Conservation (phyloP, 2,329 filamentous ascomycete species). For the Acrocalymma vagum region DNA sequence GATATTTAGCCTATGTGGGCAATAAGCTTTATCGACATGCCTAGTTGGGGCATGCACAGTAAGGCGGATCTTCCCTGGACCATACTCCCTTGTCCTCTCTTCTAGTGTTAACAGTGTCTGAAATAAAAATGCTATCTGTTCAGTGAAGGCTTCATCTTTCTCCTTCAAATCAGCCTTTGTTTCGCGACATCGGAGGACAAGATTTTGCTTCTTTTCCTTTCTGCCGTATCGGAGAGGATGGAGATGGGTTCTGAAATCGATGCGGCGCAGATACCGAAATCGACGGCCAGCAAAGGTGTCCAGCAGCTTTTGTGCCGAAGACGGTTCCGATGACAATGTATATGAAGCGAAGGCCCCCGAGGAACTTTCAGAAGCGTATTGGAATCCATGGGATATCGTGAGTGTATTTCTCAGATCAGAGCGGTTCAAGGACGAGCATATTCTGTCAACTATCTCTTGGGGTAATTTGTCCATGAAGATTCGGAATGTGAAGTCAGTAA, state of each 20-base stretch:
- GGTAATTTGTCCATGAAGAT: constrained; percentile 21
- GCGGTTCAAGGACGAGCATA: constrained; percentile 15
- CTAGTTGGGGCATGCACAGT: too few species aligned
- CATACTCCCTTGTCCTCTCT: too few species aligned
- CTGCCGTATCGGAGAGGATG: constrained; percentile 8
- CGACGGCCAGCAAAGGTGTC: constrained; percentile 13
- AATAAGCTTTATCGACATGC: too few species aligned
- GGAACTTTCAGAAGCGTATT: constrained; percentile 19
- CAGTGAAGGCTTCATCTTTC: constrained; percentile 19
- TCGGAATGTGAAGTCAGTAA: too few species aligned
- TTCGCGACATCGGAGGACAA: too few species aligned
- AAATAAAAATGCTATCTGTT: constrained; percentile 16
- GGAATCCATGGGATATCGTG: constrained; percentile 15
- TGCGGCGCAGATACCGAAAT: constrained; percentile 12
- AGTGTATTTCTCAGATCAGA: constrained; percentile 23
- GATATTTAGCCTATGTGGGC: background rate
- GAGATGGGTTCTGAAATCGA: constrained; percentile 13
- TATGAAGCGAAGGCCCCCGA: constrained; percentile 17
- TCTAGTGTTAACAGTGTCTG: constrained; percentile 14
- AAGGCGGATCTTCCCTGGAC: too few species aligned
- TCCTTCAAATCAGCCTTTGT: constrained; percentile 10
- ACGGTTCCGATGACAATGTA: constrained; percentile 6
- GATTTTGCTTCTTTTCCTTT: too few species aligned
- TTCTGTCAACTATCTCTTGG: constrained; percentile 23
- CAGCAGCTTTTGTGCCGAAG: constrained; percentile 14